A percentile compares a stretch with the other conserved stretches of the same genome.
Evolutionary conservation across 1,284 basidiomycete species (phyloP).

Genomic region (Boletus semigastroideus): DNA sequence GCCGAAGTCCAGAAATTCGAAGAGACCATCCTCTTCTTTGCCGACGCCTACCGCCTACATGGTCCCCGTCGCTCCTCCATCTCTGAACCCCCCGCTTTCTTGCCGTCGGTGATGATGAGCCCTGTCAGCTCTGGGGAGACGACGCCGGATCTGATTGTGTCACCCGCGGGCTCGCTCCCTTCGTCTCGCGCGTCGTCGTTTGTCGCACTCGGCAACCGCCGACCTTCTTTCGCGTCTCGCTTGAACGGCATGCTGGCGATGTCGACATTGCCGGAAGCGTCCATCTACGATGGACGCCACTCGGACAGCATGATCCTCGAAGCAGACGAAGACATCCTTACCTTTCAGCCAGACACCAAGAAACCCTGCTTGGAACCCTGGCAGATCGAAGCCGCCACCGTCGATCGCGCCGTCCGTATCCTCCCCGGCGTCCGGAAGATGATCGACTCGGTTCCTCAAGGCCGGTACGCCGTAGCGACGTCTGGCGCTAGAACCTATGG

Average conservation of each 20-base stretch:
- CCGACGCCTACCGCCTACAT: constrained; percentile 59
- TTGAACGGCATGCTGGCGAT: constrained; percentile 49
- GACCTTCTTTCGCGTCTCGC: constrained; percentile 51
- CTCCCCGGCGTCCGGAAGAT: constrained; percentile 71
- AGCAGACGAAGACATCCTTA: constrained; percentile 37
- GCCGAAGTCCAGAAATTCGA: constrained; percentile 68
- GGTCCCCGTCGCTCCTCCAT: constrained; percentile 33
- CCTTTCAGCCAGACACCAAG: constrained; percentile 29
- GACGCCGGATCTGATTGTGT: constrained; percentile 39
- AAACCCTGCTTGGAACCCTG: constrained; percentile 46
- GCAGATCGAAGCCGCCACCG: constrained; percentile 59
- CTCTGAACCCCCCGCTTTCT: constrained; percentile 18
- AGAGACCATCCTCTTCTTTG: constrained; percentile 68
- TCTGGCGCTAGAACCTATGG: constrained; percentile 75
- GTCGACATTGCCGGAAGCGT: constrained; percentile 40
- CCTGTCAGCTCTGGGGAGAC: constrained; percentile 38
- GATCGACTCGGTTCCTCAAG: constrained; percentile 67
- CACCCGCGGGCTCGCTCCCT: constrained; percentile 37
- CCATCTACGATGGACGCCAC: constrained; percentile 37
- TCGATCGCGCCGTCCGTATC: constrained; percentile 71
- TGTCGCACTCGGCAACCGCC: constrained; percentile 36
- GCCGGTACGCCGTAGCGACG: constrained; percentile 72
- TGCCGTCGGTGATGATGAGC: constrained; percentile 18
- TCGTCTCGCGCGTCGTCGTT: constrained; percentile 45
- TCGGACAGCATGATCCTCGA: constrained; percentile 41